Percentiles rank a stretch among this genome's conserved stretches.
phyloP scores from a whole-genome alignment of 2,329 filamentous ascomycete species.

The Alternaria tenuissima region DNA sequence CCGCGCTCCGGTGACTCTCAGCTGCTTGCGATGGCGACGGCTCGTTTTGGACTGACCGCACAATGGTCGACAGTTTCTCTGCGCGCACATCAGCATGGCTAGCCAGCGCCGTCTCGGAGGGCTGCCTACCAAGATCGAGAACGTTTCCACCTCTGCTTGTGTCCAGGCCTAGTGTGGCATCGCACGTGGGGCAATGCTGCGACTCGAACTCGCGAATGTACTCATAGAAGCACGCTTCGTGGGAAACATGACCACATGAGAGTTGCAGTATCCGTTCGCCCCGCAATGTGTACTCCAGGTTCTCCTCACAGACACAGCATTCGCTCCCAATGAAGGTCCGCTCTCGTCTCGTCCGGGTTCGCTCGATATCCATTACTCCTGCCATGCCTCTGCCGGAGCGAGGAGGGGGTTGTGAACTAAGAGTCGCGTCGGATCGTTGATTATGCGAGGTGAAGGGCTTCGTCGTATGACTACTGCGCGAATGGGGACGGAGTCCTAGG shows the following conservation, averaged over 20 bases:
- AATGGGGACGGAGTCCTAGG: constrained; percentile 50
- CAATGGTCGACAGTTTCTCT: constrained; percentile 96
- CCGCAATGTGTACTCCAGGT: constrained; percentile 90
- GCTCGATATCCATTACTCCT: constrained; percentile 76
- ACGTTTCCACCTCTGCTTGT: constrained; percentile 92
- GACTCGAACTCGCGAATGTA: constrained; percentile 95
- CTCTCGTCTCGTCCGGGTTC: constrained; percentile 81
- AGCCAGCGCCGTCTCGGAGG: constrained; percentile 11
- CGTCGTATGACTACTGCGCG: constrained; percentile 43
- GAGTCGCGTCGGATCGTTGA: constrained; percentile 35
- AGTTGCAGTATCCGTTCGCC: constrained; percentile 96
- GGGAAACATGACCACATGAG: constrained; percentile 94
- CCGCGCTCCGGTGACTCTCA: constrained; percentile 52
- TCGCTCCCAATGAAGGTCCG: constrained; percentile 94
- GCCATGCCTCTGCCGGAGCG: constrained; percentile 60
- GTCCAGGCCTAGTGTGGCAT: constrained; percentile 89
- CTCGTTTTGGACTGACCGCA: constrained; percentile 81
- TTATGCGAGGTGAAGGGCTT: constrained; percentile 31
- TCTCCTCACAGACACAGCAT: constrained; percentile 96
- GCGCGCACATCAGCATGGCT: constrained; percentile 30
- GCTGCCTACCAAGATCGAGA: constrained; percentile 75
- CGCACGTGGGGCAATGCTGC: constrained; percentile 92
- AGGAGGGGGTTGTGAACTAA: constrained; percentile 39
- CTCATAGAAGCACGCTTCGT: constrained; percentile 98
- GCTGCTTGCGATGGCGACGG: constrained; percentile 38